Base-by-base conservation (phyloP, 805 yeast genomes). In the Hermanozyma aechmeae region DNA sequence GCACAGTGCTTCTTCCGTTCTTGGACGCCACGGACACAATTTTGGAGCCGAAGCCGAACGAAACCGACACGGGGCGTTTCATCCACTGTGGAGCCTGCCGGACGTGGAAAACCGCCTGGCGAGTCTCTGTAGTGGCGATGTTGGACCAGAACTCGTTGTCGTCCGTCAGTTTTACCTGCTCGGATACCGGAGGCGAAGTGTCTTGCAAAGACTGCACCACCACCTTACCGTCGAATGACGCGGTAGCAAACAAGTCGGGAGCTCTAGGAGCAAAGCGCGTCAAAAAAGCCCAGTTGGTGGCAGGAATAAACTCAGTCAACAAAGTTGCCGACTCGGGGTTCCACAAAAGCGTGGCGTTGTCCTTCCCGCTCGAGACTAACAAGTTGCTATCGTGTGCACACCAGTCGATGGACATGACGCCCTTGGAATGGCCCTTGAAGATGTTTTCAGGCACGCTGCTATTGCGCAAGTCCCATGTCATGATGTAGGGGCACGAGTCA, bases 1-100 rank as follows among this genome's bases (percentile, higher is more conserved):
- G 50, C 13, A 74, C 51, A 5, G 53, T 33, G 16, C 74, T 61
- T 43, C 66, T 45, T 10, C 60, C 62, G 24, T 44, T 38, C 7
- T 65, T 58, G 7, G 60, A 56, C 21, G 52, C 45, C 10, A 79
- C 74, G 9, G 65, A 53, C 4, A 80, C 87, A 23, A 92, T 52
- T 57, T 84, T 85, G 30, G 95, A 95, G 36, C 98, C 98, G 58
- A 86, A 89, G 0, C 95, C 97, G 67, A 93, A 92, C 2, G 75
- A 61, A 10, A 79, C 95, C 27, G 79, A 66, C 4, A 72, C 65
- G 9, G 85, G 85, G 40, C 79, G 68, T 37, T 73, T 72, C 36
- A 84, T 70, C 98, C 98, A 92, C 34, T 64, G 55, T 28, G 99
- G 98, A 13, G 96, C 92, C 57, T 86, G 95, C 38, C 69, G 64